Evolutionary conservation across 768 basidiomycete species (phyloP), one percentile per base, ranked within the genome.

Genomic region (Pleurotus eryngii): DNA sequence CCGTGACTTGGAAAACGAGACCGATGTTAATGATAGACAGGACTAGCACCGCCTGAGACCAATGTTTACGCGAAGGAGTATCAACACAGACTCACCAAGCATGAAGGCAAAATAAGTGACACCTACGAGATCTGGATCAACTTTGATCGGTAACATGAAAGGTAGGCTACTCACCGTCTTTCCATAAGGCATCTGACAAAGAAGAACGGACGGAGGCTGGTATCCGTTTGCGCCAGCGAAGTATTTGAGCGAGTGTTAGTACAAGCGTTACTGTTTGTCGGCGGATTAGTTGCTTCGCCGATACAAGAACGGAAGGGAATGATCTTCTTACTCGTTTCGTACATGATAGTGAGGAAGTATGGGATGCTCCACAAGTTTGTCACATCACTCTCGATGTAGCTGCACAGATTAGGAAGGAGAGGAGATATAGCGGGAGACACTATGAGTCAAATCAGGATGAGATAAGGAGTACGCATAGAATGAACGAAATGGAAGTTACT

Each of bases 21-120:
- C 58, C 62, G 30, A 64, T 64, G 42, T 64, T 64, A 14, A 64
- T 37, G 24, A 63, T 59, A 11, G 60, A 56, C 17, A 64, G 51
- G 24, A 49, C 63, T 64, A 20, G 7, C 18, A 15, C 7, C 27
- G 30, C 22, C 2, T 11, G 22, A n/a, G 42, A 1, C 22, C n/a
- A 42, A 35, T 12, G 3, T 3, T 3, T 35, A 22, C n/a, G 42
- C 43, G 22, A 27, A 46, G 20, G 9, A 24, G 26, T 14, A 24
- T 9, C 2, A 50, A 11, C 37, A 18, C 38, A 49, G 4, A 26
- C 59, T 35, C n/a, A 64, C 63, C 50, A 20, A 64, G 37, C 59
- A 60, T 62, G 46, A 57, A 64, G 37, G 46, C 42, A 37, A 58
- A 64, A 37, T 64, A 64, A 15, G 62, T 46, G 14, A 60, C 57